Percentiles rank a stretch among this genome's conserved stretches.
Conservation (phyloP, 176 grass and related monocot species). For the Cenchrus purpureus region DNA sequence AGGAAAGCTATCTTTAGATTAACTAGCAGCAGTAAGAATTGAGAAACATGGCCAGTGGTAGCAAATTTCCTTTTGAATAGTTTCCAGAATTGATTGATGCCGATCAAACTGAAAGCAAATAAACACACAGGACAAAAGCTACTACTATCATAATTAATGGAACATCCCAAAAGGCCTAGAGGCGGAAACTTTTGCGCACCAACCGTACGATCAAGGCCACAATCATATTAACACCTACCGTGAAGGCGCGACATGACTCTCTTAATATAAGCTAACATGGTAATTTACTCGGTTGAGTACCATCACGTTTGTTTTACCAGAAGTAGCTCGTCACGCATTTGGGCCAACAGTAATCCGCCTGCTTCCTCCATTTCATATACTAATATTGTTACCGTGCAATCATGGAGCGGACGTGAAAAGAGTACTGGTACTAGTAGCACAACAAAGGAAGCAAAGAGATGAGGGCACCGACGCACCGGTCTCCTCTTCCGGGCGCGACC, state of each 20-base stretch:
- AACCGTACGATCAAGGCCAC: slow-evolving; percentile 31
- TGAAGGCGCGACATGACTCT: neutral
- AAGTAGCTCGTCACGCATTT: neutral
- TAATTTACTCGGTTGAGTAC: slow-evolving; percentile 20
- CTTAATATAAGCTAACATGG: slow-evolving; percentile 38
- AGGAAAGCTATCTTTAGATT: neutral
- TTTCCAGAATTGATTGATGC: neutral
- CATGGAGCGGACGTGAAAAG: neutral
- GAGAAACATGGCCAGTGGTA: neutral
- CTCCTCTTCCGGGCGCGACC: slow-evolving; percentile 57
- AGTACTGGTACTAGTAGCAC: neutral
- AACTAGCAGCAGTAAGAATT: neutral
- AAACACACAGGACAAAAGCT: slow-evolving; percentile 12
- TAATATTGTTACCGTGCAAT: neutral
- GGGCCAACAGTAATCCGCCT: neutral
- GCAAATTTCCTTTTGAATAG: neutral
- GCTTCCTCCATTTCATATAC: neutral
- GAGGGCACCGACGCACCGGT: slow-evolving; percentile 49
- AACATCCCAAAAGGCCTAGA: neutral
- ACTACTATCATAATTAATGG: slow-evolving; percentile 14
- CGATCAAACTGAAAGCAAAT: neutral
- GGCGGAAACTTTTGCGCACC: slow-evolving; percentile 33
- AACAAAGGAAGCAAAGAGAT: neutral
- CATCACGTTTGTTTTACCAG: neutral
- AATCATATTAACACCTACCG: slow-evolving; percentile 31